Evolutionary conservation across 331 rosid species (phyloP), one percentile per base, ranked within the genome.

Genomic region (Spiraea crenata): DNA sequence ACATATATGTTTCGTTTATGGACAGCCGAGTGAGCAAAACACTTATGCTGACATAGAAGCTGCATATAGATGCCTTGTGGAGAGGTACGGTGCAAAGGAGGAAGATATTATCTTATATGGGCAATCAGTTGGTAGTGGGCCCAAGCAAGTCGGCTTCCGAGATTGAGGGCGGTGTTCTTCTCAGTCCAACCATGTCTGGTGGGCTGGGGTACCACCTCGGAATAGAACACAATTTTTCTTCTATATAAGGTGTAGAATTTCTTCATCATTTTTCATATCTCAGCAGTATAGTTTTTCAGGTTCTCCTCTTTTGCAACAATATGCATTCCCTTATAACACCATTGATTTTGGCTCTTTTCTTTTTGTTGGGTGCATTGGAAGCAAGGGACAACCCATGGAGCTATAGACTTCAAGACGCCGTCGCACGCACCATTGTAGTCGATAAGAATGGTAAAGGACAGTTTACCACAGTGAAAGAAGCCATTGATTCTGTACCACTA

Each of bases 71-170:
- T 95, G 95, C 76, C 83, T 95, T 42, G 83, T 89, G 63, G 99
- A 95, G 75, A 87, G 78, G 79, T 95, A 87, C 75, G 95, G 89
- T 9, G 81, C 84, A 5, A 91, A 83, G 81, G 96, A 91, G 87
- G 99, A 95, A 77, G 97, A 95, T 82, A 76, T 95, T 68, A 89
- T 95, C 74, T 83, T 95, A 69, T 95, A 95, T 56, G 99, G 99
- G 75, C 99, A 95, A 67, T 95, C 99, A 62, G 96, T 95, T 77
- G 99, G 99, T 38, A 91, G 97, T 66, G 99, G 99, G 54, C 99
- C 99, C 4, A 89, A 82, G 99, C 97, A 17, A 49, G 86, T 37
- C 84, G 87, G 64, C 82, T 91, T 15, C 91, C 88, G 5, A 82
- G 81, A 72, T 90, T 95, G 72, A 83, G 99, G 81, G 97, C 97